phyloP scores from a whole-genome alignment of 2,329 filamentous ascomycete species.

The Penicillium sp. region DNA sequence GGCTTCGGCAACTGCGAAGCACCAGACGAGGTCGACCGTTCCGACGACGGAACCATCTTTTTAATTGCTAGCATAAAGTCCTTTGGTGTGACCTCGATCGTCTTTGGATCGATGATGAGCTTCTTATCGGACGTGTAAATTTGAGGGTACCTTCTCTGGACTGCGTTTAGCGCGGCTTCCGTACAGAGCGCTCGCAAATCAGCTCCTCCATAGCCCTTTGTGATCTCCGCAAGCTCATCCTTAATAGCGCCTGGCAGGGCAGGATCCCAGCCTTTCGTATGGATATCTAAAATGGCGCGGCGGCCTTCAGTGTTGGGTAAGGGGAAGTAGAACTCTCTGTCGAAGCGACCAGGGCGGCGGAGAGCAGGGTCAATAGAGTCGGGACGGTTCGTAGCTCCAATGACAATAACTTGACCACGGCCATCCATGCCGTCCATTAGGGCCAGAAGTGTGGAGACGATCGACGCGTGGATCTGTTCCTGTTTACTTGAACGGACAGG shows the following conservation, averaged over 20 bases:
- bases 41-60: constrained; percentile 93
- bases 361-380: constrained; percentile 97
- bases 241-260: constrained; percentile 78
- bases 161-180: constrained; percentile 92
- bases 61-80: constrained; percentile 98
- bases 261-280: constrained; percentile 90
- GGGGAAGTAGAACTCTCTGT: constrained; percentile 97
- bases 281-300: constrained; percentile 88
- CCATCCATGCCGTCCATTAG: constrained; percentile 98
- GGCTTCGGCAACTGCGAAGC: constrained; percentile 79
- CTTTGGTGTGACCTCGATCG: constrained; percentile 84
- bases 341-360: constrained; percentile 89
- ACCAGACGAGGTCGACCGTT: constrained; percentile 83
- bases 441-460: constrained; percentile 90
- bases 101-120: constrained; percentile 81
- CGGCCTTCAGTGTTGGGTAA: constrained; percentile 81
- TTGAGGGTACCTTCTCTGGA: constrained; percentile 93
- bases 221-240: constrained; percentile 77
- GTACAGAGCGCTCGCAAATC: constrained; percentile 93
- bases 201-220: constrained; percentile 95
- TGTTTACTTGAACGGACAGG: constrained; percentile 97
- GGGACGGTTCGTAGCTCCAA: constrained; percentile 96
- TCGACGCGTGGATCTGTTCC: constrained; percentile 97
- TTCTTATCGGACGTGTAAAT: constrained; percentile 93
- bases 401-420: constrained; percentile 97